These are phyloP conservation scores for Termitomyces sp. DNA, from an alignment of 768 basidiomycete genomes.

Conservation along the genomic window DNA sequence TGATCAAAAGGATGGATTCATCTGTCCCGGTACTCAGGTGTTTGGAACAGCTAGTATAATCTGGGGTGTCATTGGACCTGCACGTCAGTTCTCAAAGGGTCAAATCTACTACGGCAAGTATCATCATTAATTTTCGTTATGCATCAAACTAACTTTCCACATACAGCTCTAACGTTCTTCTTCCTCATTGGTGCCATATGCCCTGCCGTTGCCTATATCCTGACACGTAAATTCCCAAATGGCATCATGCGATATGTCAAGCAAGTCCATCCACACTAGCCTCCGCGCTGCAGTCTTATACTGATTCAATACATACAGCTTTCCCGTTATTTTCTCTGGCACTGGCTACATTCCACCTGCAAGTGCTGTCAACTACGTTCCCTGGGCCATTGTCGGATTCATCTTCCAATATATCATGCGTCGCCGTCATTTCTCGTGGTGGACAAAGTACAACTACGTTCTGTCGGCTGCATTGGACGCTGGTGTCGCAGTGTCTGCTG, in stretches of 20 bases:
- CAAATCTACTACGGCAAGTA: constrained; percentile 47
- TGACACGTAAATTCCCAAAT: constrained; percentile 58
- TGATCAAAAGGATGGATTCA: constrained; percentile 57
- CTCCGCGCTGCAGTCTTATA: not conserved
- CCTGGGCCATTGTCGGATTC: constrained; percentile 63
- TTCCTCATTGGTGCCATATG: constrained; percentile 72
- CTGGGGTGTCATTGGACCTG: constrained; percentile 81
- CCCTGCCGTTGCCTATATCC: constrained; percentile 50
- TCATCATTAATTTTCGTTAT: constrained; percentile 3
- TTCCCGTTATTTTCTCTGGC: constrained; percentile 58
- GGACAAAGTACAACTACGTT: constrained; percentile 67
- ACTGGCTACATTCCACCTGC: constrained; percentile 62
- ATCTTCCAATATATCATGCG: constrained; percentile 61
- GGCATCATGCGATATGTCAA: constrained; percentile 59
- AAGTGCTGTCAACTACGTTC: constrained; percentile 60
- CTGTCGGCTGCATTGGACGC: constrained; percentile 71
- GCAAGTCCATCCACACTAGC: constrained; percentile 27
- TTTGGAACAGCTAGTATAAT: constrained; percentile 79
- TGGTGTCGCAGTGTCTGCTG: constrained; percentile 53
- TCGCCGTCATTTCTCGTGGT: constrained; percentile 59
- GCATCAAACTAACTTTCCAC: constrained; percentile 10
- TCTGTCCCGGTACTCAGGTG: constrained; percentile 64
- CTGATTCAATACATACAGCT: constrained; percentile 20
- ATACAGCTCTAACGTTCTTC: constrained; percentile 54
- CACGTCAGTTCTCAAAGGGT: constrained; percentile 62